Conservation (phyloP, 1,284 basidiomycete genomes). For the Neonothopanus nambi region DNA sequence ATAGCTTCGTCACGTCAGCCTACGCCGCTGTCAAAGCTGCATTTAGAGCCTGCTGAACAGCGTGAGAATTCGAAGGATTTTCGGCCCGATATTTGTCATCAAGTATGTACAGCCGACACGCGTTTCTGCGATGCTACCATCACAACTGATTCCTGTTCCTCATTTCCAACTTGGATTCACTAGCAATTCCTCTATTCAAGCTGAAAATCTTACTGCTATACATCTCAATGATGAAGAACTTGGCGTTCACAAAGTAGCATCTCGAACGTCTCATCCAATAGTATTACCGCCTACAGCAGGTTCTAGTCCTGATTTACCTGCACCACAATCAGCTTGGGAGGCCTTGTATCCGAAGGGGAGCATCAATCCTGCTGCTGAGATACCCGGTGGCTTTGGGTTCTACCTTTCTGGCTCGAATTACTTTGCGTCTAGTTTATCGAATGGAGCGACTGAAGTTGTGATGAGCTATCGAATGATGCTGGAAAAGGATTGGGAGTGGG, state of each 20-base stretch:
- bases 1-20: too few relatives aligned
- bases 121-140: neutral
- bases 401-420: constrained; percentile 50
- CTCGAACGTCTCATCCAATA: constrained; percentile 39
- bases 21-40: too few relatives aligned
- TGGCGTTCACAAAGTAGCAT: constrained; percentile 47
- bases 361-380: constrained; percentile 51
- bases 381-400: constrained; percentile 63
- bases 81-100: too few relatives aligned
- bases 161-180: constrained; percentile 32
- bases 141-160: constrained; percentile 26
- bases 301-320: constrained; percentile 13
- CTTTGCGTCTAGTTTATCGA: constrained; percentile 35
- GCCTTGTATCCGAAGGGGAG: constrained; percentile 61
- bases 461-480: constrained; percentile 63
- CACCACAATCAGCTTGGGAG: constrained; percentile 50
- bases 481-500: constrained; percentile 56
- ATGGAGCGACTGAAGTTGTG: constrained; percentile 46
- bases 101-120: too few relatives aligned
- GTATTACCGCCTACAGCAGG: constrained; percentile 33
- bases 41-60: too few relatives aligned
- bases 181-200: constrained; percentile 22
- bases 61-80: too few relatives aligned
- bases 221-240: constrained; percentile 39
- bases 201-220: neutral